A percentile compares a stretch with the other conserved stretches of the same genome.
phyloP scores from a whole-genome alignment of 2,329 filamentous ascomycete species.

The Pyricularia pennisetigena region DNA sequence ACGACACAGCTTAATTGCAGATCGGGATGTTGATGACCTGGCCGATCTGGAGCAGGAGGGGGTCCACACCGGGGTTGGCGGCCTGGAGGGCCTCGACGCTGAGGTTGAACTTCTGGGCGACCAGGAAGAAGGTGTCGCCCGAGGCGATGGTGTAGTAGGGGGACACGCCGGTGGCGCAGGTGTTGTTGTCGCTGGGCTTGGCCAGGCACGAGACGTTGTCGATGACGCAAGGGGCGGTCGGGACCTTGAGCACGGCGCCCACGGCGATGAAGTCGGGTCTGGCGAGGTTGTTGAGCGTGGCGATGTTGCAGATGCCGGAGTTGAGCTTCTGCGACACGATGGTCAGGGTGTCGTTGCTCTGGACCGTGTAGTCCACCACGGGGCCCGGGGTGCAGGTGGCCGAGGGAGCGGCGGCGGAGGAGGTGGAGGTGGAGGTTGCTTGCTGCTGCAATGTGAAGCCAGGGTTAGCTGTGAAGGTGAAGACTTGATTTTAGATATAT shows the following conservation, averaged over 20 bases:
- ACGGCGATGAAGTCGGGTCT: not conserved
- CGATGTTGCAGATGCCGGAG: conserved; percentile 6
- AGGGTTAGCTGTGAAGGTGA: no score
- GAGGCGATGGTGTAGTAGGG: not conserved
- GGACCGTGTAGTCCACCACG: not conserved
- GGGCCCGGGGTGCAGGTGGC: not conserved
- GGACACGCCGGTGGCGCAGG: not conserved
- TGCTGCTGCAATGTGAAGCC: not conserved
- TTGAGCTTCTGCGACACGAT: conserved; percentile 1
- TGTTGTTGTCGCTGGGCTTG: not conserved
- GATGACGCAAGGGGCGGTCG: not conserved
- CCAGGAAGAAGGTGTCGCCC: conserved; percentile 3
- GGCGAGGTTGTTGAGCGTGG: not conserved
- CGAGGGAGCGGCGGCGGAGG: not conserved
- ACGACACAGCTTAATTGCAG: not conserved
- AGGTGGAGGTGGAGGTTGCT: not conserved
- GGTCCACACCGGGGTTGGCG: conserved; percentile 1
- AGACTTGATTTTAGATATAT: no score
- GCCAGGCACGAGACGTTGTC: conserved; percentile 5
- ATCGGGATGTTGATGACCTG: conserved; percentile 3
- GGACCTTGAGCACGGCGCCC: conserved; percentile 2
- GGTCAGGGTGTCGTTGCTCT: not conserved
- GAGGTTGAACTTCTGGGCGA: conserved; percentile 1
- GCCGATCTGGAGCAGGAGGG: not conserved
- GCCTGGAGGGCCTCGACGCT: not conserved